Percentiles rank a stretch among this genome's conserved stretches.
phyloP scores from a whole-genome alignment of 73 alveolate genomes.

The Blepharisma japonicum region DNA sequence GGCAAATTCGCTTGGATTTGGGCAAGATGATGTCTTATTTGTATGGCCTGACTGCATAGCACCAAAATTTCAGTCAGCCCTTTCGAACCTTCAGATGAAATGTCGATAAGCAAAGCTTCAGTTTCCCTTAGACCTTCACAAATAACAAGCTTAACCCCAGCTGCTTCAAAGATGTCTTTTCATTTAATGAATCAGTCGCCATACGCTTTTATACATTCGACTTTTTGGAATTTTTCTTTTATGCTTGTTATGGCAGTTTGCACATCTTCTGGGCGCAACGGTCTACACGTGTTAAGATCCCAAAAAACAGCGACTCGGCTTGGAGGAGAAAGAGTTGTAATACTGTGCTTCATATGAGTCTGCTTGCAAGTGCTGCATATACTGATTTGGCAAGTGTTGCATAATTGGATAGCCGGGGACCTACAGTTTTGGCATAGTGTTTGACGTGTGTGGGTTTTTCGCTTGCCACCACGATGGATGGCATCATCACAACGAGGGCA shows the following conservation, averaged over 20 bases:
- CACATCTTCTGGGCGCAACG: not conserved
- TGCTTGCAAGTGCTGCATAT: not conserved
- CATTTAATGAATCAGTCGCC: constrained; percentile 22
- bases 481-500: constrained; percentile 41
- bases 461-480: constrained; percentile 58
- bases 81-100: not conserved
- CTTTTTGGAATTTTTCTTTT: not conserved
- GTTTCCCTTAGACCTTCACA: not conserved
- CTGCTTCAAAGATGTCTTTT: not conserved
- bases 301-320: constrained; percentile 18
- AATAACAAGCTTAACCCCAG: not conserved
- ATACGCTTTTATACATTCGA: not conserved
- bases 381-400: not conserved
- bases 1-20: constrained; percentile 6
- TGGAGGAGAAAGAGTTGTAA: not conserved
- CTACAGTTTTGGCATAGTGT: constrained; percentile 1
- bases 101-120: constrained; percentile 15
- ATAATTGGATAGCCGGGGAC: not conserved
- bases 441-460: constrained; percentile 37
- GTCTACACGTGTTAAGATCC: not conserved
- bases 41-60: not conserved
- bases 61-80: constrained; percentile 15
- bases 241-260: not conserved
- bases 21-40: not conserved
- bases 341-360: not conserved